These are phyloP conservation scores for Microbotryum saponariae DNA, from an alignment of 1,284 basidiomycete genomes.

Conservation along the genomic window DNA sequence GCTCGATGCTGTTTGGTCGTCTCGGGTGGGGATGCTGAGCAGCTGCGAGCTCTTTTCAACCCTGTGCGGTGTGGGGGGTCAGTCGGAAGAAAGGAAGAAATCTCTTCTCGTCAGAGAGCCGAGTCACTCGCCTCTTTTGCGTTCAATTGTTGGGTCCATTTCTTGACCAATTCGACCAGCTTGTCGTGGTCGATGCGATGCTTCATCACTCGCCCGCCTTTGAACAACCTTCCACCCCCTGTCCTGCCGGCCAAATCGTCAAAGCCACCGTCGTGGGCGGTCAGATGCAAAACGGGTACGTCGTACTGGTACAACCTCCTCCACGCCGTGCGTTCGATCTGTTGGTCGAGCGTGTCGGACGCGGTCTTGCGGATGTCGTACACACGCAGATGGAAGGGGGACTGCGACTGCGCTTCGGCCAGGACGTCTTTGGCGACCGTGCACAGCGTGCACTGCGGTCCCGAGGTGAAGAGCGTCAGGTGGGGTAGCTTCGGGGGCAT, in stretches of 20 bases:
- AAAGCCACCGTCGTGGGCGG: conserved; percentile 6
- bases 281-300: conserved; percentile 32
- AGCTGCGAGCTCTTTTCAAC: background rate
- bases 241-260: conserved; percentile 16
- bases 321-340: conserved; percentile 29
- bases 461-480: conserved; percentile 31
- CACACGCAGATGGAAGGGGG: conserved; percentile 27
- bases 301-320: conserved; percentile 35
- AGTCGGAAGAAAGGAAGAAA: background rate
- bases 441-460: conserved; percentile 30
- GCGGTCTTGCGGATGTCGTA: conserved; percentile 28
- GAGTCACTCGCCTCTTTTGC: background rate
- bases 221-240: background rate
- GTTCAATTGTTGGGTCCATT: conserved; percentile 26
- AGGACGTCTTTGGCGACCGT: conserved; percentile 33
- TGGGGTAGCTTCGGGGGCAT: conserved; percentile 16
- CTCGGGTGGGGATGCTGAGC: background rate
- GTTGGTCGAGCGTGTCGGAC: conserved; percentile 17
- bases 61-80: background rate
- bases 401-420: conserved; percentile 9
- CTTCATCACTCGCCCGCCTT: conserved; percentile 32
- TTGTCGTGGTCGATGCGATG: conserved; percentile 32
- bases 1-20: background rate
- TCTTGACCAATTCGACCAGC: conserved; percentile 21
- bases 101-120: background rate